Evolutionary conservation across 192 early-diverging fungal genomes (phyloP).

Genomic region (Coemansia sp.): DNA sequence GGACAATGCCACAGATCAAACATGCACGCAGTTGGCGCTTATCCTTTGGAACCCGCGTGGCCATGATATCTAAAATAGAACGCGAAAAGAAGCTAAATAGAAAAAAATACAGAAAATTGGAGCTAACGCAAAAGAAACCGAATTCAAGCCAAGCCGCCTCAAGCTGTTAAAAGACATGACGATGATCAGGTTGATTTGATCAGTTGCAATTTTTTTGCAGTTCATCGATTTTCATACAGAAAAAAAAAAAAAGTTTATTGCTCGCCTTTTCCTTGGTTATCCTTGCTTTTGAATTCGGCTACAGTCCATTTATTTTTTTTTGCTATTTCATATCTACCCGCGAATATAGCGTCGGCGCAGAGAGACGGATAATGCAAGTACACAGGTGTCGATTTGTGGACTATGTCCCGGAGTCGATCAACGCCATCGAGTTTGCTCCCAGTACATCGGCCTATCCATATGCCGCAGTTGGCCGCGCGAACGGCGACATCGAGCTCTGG

Average conservation of each 20-base stretch:
- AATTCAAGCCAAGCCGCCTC: background rate
- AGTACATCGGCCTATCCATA: conserved; percentile 48
- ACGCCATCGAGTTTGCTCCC: conserved; percentile 79
- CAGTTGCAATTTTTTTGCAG: conserved; percentile 4
- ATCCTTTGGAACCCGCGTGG: conserved; percentile 60
- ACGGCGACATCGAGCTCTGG: conserved; percentile 96
- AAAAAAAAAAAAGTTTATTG: conserved; percentile 11
- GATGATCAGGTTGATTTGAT: conserved; percentile 14
- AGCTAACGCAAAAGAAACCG: background rate
- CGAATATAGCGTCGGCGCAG: background rate
- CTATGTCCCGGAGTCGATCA: conserved; percentile 82
- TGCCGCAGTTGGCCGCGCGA: conserved; percentile 84
- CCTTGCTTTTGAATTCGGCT: background rate
- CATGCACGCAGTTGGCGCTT: conserved; percentile 78
- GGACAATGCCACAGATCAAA: conserved; percentile 77
- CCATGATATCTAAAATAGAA: conserved; percentile 24
- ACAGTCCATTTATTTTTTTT: background rate
- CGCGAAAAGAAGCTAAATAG: conserved; percentile 2
- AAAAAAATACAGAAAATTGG: background rate
- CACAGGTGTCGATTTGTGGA: conserved; percentile 87
- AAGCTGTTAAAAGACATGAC: background rate
- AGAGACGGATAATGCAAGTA: conserved; percentile 62
- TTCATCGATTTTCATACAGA: background rate
- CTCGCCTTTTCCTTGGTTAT: background rate
- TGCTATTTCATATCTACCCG: background rate